Base-by-base conservation (phyloP, 2,329 filamentous ascomycete genomes). In the Exophiala lecanii-corni region DNA sequence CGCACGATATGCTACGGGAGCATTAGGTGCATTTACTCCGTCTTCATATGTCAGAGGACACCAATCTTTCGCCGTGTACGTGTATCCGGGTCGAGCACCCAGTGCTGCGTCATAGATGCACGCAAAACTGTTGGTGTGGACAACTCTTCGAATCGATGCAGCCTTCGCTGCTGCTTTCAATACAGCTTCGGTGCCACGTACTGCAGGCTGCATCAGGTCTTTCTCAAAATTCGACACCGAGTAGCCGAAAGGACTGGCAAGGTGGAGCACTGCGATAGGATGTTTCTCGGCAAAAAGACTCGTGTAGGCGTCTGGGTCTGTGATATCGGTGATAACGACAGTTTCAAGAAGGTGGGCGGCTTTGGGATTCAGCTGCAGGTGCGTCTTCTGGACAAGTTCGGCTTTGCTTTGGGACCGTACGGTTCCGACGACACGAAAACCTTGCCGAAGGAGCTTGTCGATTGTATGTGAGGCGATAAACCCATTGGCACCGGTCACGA, bases 71-170 rank as follows among this genome's bases (percentile, higher is more conserved):
- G 71, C 71, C 0, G 64, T 66, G 58, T 75, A 77, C 0, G 58
- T 63, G 53, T 71, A 62, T 1, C 57, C 66, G 0, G 66, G 61
- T 7, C 59, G 43, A 3, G 45, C 49, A 0, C 65, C 67, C 39
- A 63, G 54, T 3, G 39, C 37, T 9, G 64, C 50, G 52, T 76
- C 66, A 41, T 69, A 51, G 21, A 75, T 68, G 28, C 66, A 59
- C 2, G 71, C 73, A 47, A 75, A 73, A 13, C 70, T 74, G 42
- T 67, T 71, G 10, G 72, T 75, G 7, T 73, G 59, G 4, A 61
- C 49, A 2, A 61, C 50, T 2, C 56, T 41, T 18, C 53, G 50
- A 3, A 60, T 46, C 4, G 37, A 43, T 1, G 46, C 20, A 7
- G 49, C 40, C 19, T 37, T 38, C 12, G 43, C 16, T 1, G 59